These are phyloP conservation scores for Colletotrichum brevisporum DNA, from an alignment of 2,329 filamentous ascomycete genomes.

Conservation along the genomic window DNA sequence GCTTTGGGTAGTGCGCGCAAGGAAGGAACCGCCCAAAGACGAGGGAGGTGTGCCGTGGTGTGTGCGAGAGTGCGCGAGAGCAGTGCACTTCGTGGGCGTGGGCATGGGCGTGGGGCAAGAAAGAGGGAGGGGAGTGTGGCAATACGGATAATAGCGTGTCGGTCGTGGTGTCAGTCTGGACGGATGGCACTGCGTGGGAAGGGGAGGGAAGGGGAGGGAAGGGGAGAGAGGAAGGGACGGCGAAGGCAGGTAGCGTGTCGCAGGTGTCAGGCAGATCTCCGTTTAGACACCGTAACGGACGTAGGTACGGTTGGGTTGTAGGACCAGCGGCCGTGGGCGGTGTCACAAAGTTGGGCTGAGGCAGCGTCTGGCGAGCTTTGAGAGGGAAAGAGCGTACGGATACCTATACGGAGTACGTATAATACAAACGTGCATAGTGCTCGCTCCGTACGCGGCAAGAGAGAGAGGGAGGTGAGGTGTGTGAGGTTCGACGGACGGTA, in stretches of 20 bases:
- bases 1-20: conserved; percentile 19
- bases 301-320: background rate
- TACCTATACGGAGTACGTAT: background rate
- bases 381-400: background rate
- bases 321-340: background rate
- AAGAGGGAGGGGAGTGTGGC: background rate
- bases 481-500: conserved; percentile 16
- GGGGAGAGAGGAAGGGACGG: background rate
- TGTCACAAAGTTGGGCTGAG: conserved; percentile 9
- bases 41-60: conserved; percentile 7
- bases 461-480: background rate
- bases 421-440: background rate
- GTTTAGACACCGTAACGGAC: background rate
- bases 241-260: background rate
- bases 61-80: background rate
- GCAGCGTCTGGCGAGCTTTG: background rate
- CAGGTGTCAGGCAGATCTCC: too few relatives aligned
- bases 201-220: background rate
- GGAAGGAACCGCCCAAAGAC: conserved; percentile 7
- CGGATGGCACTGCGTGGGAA: conserved; percentile 21
- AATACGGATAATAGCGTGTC: background rate
- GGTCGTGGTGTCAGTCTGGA: conserved; percentile 25
- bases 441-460: background rate
- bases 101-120: conserved; percentile 15
- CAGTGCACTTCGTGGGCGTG: background rate